Evolutionary conservation across 768 basidiomycete genomes (phyloP).

Genomic region (Russula emetica): DNA sequence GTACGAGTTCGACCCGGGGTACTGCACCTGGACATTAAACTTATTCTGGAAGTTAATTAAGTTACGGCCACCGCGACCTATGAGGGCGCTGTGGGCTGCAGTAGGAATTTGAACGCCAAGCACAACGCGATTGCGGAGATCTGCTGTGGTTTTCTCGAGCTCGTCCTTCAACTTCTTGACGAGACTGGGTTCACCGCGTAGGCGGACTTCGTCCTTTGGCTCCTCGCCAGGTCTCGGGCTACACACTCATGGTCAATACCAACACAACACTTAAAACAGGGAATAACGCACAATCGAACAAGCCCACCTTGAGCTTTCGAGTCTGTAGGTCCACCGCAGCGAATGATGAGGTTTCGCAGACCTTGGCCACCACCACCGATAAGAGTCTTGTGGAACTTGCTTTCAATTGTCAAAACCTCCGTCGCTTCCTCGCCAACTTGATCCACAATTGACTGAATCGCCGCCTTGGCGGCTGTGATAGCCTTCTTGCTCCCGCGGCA

Average conservation of each 20-base stretch:
- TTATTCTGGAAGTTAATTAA: constrained; percentile 82
- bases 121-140: constrained; percentile 77
- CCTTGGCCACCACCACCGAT: constrained; percentile 93
- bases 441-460: constrained; percentile 77
- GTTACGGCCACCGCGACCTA: constrained; percentile 90
- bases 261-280: neutral
- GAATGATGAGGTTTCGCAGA: constrained; percentile 73
- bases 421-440: constrained; percentile 80
- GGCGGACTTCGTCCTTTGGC: constrained; percentile 75
- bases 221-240: constrained; percentile 85
- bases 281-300: constrained; percentile 74
- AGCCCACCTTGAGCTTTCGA: constrained; percentile 77
- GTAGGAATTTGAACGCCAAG: constrained; percentile 80
- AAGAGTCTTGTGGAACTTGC: constrained; percentile 81
- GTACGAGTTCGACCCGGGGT: constrained; percentile 94
- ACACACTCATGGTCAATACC: constrained; percentile 23
- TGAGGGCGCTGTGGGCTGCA: constrained; percentile 78
- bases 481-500: constrained; percentile 85
- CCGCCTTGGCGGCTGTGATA: constrained; percentile 77
- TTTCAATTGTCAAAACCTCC: constrained; percentile 66
- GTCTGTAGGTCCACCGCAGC: constrained; percentile 82
- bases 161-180: constrained; percentile 83
- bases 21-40: constrained; percentile 80
- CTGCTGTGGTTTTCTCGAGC: constrained; percentile 66
- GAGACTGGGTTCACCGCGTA: constrained; percentile 85